Evolutionary conservation across 805 yeast species (phyloP).

Genomic region (Wickerhamia fluorescens): DNA sequence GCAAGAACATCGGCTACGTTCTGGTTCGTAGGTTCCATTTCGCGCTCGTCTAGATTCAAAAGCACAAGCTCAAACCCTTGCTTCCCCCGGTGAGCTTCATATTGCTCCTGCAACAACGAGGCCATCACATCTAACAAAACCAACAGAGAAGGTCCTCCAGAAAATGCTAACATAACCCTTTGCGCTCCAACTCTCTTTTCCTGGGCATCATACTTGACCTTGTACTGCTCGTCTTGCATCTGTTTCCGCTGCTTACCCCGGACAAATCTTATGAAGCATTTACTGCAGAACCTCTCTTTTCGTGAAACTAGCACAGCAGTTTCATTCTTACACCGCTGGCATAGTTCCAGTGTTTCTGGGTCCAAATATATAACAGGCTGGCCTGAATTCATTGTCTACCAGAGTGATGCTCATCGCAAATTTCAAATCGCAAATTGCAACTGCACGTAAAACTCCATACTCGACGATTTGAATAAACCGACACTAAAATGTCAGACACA

Average conservation of each 20-base stretch:
- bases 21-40: slow-evolving; percentile 10
- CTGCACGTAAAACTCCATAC: neutral
- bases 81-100: slow-evolving; percentile 50
- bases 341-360: slow-evolving; percentile 14
- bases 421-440: neutral
- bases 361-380: slow-evolving; percentile 11
- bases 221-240: slow-evolving; percentile 65
- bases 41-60: slow-evolving; percentile 39
- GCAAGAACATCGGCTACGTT: slow-evolving; percentile 12
- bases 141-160: slow-evolving; percentile 62
- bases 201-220: slow-evolving; percentile 54
- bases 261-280: slow-evolving; percentile 67
- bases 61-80: slow-evolving; percentile 61
- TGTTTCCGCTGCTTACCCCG: slow-evolving; percentile 75
- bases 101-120: slow-evolving; percentile 57
- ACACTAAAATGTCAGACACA: slow-evolving; percentile 1
- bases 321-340: slow-evolving; percentile 45
- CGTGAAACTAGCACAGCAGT: slow-evolving; percentile 43
- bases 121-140: slow-evolving; percentile 62
- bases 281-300: slow-evolving; percentile 57
- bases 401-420: too few relatives aligned
- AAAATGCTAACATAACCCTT: slow-evolving; percentile 51
- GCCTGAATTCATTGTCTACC: slow-evolving; percentile 4
- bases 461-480: too few relatives aligned
- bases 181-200: slow-evolving; percentile 27